These are phyloP conservation scores for Kodamaea suecica DNA, from an alignment of 1,139 yeast genomes.

Conservation along the genomic window DNA sequence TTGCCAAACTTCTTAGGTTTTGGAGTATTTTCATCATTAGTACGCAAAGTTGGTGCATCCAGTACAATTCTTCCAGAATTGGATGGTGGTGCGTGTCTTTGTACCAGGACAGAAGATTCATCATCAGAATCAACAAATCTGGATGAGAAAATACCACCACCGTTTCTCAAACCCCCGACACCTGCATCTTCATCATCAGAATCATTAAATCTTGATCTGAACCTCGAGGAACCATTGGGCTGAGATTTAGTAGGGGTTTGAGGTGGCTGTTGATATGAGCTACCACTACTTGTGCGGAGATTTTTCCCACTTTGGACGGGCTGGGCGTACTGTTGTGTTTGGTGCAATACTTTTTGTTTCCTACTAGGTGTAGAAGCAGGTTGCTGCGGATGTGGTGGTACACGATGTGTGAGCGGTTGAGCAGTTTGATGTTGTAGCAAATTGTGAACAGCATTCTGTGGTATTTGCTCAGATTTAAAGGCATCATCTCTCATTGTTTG, in stretches of 20 bases:
- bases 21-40: constrained; percentile 9
- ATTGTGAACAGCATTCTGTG: neutral
- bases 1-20: constrained; percentile 52
- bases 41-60: constrained; percentile 12
- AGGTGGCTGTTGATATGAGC: constrained; percentile 4
- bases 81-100: constrained; percentile 1
- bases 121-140: constrained; percentile 26
- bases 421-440: neutral
- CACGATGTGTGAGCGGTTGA: neutral
- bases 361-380: constrained; percentile 4
- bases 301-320: neutral
- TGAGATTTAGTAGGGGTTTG: constrained; percentile 2
- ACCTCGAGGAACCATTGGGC: constrained; percentile 7
- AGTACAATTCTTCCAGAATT: constrained; percentile 7
- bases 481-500: neutral
- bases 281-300: neutral
- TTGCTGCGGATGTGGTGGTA: neutral
- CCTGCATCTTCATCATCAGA: constrained; percentile 43
- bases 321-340: neutral
- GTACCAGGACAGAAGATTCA: constrained; percentile 13
- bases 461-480: neutral
- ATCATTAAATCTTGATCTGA: constrained; percentile 52
- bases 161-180: constrained; percentile 5
- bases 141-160: constrained; percentile 13
- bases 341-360: constrained; percentile 8